Conservation (phyloP, 2,329 filamentous ascomycete species). For the Sporothrix protearum region DNA sequence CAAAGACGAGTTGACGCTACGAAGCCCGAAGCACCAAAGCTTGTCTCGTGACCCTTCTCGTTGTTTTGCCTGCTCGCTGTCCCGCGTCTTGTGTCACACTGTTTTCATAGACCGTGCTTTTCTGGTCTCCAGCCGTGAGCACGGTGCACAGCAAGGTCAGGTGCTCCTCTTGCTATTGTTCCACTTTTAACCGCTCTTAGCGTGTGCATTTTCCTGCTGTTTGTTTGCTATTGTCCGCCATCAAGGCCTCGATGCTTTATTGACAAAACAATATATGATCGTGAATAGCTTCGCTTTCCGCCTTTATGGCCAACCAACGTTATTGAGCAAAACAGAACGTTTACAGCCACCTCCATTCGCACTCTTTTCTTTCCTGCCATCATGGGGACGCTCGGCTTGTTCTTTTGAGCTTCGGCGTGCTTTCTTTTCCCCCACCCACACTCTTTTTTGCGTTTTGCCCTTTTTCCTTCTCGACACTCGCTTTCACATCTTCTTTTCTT, state of each 20-base stretch:
- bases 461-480: background rate
- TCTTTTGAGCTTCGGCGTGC: background rate
- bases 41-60: background rate
- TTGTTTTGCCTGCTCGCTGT: background rate
- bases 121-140: background rate
- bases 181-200: constrained; percentile 19
- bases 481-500: background rate
- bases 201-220: background rate
- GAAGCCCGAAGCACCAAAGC: background rate
- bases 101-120: background rate
- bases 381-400: background rate
- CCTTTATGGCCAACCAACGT: background rate
- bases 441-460: background rate
- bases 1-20: background rate
- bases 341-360: background rate
- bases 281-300: constrained; percentile 14
- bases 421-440: background rate
- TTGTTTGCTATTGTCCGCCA: constrained; percentile 18
- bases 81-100: background rate
- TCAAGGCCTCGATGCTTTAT: constrained; percentile 13
- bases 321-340: background rate
- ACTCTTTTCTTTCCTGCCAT: background rate
- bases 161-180: constrained; percentile 17
- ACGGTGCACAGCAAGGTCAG: background rate
- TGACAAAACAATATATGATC: background rate